Base-by-base conservation (phyloP, 176 grass and related monocot genomes). In the Juncus inflexus region DNA sequence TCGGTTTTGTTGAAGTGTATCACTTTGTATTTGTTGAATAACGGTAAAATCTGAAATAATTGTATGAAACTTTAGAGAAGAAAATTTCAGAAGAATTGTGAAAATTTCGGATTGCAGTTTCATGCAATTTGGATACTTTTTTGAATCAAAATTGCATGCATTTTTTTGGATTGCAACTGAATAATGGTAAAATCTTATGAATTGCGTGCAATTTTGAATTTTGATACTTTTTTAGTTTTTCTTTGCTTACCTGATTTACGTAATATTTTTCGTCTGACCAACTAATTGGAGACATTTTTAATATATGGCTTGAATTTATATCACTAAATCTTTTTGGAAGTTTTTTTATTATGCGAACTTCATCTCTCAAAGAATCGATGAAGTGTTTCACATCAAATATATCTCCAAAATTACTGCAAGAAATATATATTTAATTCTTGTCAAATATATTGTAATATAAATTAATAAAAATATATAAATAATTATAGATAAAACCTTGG, bases 261-360 rank as follows among this genome's bases (percentile, higher is more conserved):
- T 96, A 96, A 72, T 96, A 96, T 79, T 88, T 96, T 73, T 91
- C 92, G 78, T 91, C 85, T 67, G 92, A 96, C 92, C 92, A 91
- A 60, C 92, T 96, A 53, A 96, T 84, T 60, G 92, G 87, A 40
- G 82, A 64, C 92, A 96, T 96, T 15, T 54, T 19, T 52, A 83
- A 81, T 58, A 74, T 76, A 60, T 37, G 62, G 12, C 54, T 60
- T 38, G 82, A 89, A 57, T 60, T 52, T 11, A 50, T 60, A 61
- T 50, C 4, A 67, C 42, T 67, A 52, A 81, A 55, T 49, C 40
- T 89, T 66, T 86, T 87, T n/a, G 92, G 92, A 55, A 96, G 74
- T 42, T 64, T 81, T 75, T 88, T 86, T 61, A 86, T 70, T 66
- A 96, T 88, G 35, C 51, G 87, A 7, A 96, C 87, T 69, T 96